Conservation (phyloP, 176 grass and related monocot species). For the Luzula sylvatica region DNA sequence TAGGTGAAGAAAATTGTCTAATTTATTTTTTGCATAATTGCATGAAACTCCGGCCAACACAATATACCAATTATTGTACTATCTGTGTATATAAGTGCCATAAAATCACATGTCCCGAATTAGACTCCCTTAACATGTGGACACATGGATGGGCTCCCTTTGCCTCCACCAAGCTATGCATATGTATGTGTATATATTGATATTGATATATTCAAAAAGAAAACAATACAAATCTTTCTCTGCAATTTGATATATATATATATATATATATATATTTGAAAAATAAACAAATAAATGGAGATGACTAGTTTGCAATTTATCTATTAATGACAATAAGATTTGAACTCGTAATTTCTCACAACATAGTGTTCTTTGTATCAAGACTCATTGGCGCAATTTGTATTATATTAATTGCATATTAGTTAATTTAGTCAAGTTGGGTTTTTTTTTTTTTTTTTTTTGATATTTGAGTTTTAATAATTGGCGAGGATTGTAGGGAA, state of each 20-base stretch:
- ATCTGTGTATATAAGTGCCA: not conserved
- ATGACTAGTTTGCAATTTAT: no score
- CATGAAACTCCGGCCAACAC: slow-evolving; percentile 11
- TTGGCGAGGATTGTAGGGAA: slow-evolving; percentile 3
- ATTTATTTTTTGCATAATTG: slow-evolving; percentile 10
- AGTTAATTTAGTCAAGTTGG: no score
- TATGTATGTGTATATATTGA: slow-evolving; percentile 10
- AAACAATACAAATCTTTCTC: slow-evolving; percentile 11
- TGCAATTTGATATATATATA: slow-evolving; percentile 5
- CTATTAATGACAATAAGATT: no score
- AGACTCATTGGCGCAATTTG: no score
- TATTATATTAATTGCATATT: no score
- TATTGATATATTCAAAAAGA: not conserved
- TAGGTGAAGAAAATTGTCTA: not conserved
- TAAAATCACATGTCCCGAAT: slow-evolving; percentile 24
- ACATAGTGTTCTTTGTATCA: no score
- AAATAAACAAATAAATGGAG: no score
- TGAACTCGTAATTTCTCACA: no score
- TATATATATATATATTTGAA: no score
- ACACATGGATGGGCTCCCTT: slow-evolving; percentile 29
- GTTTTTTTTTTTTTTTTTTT: no score
- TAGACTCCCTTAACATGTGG: slow-evolving; percentile 12
- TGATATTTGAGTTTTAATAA: no score
- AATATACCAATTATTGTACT: slow-evolving; percentile 28
- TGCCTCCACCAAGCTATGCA: slow-evolving; percentile 30